Percentiles rank a stretch among this genome's conserved stretches.
Evolutionary conservation across 2,329 filamentous ascomycete species (phyloP).

Genomic region (Pseudogymnoascus sp.): DNA sequence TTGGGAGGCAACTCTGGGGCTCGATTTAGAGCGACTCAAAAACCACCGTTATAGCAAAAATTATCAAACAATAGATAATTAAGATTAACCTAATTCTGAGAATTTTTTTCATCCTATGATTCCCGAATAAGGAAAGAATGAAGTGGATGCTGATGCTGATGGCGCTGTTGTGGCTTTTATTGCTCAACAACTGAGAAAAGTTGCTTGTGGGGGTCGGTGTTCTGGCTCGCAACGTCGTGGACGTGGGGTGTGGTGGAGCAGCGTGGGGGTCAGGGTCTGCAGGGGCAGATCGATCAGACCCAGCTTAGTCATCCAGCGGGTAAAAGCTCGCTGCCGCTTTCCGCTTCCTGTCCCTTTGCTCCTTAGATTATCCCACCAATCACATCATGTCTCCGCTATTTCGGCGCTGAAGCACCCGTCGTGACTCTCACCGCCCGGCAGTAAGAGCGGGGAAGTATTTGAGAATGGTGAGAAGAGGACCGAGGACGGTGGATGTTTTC

Average conservation of each 20-base stretch:
- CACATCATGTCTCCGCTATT: not conserved
- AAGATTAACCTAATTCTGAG: not conserved
- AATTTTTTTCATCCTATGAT: slow-evolving; percentile 1
- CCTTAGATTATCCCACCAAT: slow-evolving; percentile 2
- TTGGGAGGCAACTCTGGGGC: slow-evolving; percentile 3
- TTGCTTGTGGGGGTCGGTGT: not conserved
- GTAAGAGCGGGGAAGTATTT: slow-evolving; percentile 9
- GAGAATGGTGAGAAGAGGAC: not conserved
- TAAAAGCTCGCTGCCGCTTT: not conserved
- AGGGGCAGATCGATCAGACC: not conserved
- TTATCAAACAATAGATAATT: slow-evolving; percentile 7
- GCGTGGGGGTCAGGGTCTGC: not conserved
- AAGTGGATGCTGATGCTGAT: slow-evolving; percentile 7
- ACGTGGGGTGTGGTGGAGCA: slow-evolving; percentile 1
- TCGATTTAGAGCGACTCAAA: not conserved
- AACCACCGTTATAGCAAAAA: not conserved
- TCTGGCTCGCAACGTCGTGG: not conserved
- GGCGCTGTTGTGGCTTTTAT: slow-evolving; percentile 1
- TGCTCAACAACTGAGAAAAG: slow-evolving; percentile 1
- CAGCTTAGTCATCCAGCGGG: not conserved
- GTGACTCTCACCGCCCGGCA: not conserved
- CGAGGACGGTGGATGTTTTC: not conserved
- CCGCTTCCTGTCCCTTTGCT: not conserved
- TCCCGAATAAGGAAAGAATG: slow-evolving; percentile 4
- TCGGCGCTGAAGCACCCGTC: not conserved